Conservation (phyloP, 169 alveolate genomes). For the Cryptosporidium viatorum region DNA sequence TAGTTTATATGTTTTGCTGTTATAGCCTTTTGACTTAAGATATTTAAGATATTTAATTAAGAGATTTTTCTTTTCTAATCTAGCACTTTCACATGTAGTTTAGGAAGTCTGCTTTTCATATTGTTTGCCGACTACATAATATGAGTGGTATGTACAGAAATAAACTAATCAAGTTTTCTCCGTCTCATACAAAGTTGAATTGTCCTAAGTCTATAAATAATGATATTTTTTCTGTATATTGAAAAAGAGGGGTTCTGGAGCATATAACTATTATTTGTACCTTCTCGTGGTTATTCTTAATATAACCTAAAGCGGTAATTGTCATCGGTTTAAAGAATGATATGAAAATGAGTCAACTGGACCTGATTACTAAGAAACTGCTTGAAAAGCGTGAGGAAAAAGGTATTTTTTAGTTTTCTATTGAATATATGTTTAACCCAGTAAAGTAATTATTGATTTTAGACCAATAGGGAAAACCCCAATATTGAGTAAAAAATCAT, state of each 20-base stretch:
- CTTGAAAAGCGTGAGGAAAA: conserved; percentile 17
- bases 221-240: no score
- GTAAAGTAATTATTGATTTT: conserved; percentile 29
- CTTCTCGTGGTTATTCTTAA: no score
- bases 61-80: neutral
- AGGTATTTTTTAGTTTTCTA: conserved; percentile 6
- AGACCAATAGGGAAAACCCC: conserved; percentile 41
- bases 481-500: neutral
- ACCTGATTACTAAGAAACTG: neutral
- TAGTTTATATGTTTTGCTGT: neutral
- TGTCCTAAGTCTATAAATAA: neutral
- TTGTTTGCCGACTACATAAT: no score
- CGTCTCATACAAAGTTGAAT: neutral
- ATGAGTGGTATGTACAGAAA: neutral
- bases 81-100: neutral
- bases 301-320: neutral
- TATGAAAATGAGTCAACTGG: neutral
- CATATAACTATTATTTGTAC: neutral
- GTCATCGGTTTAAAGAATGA: neutral
- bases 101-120: neutral
- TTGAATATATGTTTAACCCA: neutral
- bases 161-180: neutral
- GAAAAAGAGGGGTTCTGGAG: neutral
- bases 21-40: conserved; percentile 1
- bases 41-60: neutral